phyloP scores from a whole-genome alignment of 2,329 filamentous ascomycete species.

The Ceratocystis variospora region DNA sequence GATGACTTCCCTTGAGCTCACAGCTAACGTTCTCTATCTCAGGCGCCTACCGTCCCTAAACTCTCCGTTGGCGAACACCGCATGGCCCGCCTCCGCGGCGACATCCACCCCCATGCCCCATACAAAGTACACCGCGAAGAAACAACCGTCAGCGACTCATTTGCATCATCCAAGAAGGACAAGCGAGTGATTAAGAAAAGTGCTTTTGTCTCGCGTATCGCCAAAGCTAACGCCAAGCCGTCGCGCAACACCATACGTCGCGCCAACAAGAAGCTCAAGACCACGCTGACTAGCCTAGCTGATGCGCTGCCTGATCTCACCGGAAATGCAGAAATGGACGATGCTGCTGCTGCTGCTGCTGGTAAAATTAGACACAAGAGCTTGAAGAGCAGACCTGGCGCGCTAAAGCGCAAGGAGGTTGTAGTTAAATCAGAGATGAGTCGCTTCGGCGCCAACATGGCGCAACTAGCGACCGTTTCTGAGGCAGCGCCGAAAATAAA shows the following conservation, averaged over 20 bases:
- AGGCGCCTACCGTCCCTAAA: slow-evolving; percentile 31
- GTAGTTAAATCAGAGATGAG: slow-evolving; percentile 69
- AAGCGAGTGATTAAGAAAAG: slow-evolving; percentile 74
- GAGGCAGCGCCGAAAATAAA: slow-evolving; percentile 12
- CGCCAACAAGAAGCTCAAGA: slow-evolving; percentile 62
- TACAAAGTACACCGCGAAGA: slow-evolving; percentile 39
- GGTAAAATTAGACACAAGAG: slow-evolving; percentile 61
- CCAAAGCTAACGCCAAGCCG: slow-evolving; percentile 43
- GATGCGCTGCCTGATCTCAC: slow-evolving; percentile 60
- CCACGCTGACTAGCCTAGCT: slow-evolving; percentile 60
- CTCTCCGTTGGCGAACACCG: slow-evolving; percentile 45
- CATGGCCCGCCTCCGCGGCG: slow-evolving; percentile 36
- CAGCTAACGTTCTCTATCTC: background rate
- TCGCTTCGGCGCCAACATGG: slow-evolving; percentile 72
- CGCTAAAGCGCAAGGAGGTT: slow-evolving; percentile 69
- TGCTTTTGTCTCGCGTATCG: slow-evolving; percentile 61
- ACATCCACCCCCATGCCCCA: slow-evolving; percentile 37
- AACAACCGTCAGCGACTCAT: slow-evolving; percentile 40
- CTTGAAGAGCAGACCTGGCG: slow-evolving; percentile 60
- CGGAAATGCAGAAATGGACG: slow-evolving; percentile 29
- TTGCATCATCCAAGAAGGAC: slow-evolving; percentile 64
- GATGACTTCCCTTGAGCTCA: background rate
- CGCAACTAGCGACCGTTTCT: slow-evolving; percentile 42
- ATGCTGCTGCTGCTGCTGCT: slow-evolving; percentile 31
- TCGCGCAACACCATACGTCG: slow-evolving; percentile 43